A percentile compares a stretch with the other conserved stretches of the same genome.
Conservation (phyloP, 257 asterid species). For the Prunella vulgaris region DNA sequence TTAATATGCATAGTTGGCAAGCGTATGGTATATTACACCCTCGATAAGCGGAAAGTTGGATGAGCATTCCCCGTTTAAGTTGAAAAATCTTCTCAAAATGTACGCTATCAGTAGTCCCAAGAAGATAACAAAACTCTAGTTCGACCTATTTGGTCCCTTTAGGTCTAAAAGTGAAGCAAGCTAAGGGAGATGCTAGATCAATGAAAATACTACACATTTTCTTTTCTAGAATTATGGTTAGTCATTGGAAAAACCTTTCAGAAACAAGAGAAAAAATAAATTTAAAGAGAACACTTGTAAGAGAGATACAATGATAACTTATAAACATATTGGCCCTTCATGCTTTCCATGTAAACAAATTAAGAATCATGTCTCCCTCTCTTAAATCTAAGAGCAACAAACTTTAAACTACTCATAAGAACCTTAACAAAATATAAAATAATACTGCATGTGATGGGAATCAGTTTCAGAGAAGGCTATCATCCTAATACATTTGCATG, state of each 20-base stretch:
- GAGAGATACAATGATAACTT: neutral
- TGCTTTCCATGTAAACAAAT: neutral
- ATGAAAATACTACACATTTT: neutral
- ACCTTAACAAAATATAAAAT: neutral
- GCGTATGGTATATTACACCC: neutral
- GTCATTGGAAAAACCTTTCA: neutral
- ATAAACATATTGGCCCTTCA: neutral
- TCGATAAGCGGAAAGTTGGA: constrained; percentile 1
- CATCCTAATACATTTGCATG: too few relatives aligned
- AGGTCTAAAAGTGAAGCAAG: neutral
- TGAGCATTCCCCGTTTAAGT: neutral
- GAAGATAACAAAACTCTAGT: neutral
- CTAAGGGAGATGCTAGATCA: neutral
- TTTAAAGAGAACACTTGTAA: neutral
- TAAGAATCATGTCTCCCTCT: neutral
- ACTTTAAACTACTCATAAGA: neutral
- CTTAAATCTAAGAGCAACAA: neutral
- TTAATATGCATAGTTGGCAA: neutral
- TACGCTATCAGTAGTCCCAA: neutral
- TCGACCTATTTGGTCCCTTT: neutral
- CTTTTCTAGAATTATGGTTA: neutral
- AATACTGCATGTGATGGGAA: neutral
- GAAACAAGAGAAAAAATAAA: neutral
- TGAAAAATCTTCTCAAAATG: neutral
- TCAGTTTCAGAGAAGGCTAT: too few relatives aligned